These are phyloP conservation scores for Spizellomyces punctatus DNA, from an alignment of 192 early-diverging fungal species.

Conservation along the genomic window DNA sequence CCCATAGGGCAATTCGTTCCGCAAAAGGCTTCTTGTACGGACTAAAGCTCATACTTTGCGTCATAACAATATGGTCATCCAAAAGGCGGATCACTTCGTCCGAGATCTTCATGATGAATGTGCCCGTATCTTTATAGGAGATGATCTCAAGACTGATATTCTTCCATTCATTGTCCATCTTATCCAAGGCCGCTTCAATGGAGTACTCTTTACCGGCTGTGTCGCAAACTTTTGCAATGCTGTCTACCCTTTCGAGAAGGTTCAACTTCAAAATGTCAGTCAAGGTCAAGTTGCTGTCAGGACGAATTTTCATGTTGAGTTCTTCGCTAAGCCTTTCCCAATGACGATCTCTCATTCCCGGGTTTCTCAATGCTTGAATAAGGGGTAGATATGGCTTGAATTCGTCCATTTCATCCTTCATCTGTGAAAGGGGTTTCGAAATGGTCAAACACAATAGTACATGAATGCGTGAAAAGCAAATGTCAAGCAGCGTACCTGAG, in stretches of 20 bases:
- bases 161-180: slow-evolving; percentile 65
- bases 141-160: slow-evolving; percentile 54
- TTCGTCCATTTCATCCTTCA: slow-evolving; percentile 65
- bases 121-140: slow-evolving; percentile 65
- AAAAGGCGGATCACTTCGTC: slow-evolving; percentile 58
- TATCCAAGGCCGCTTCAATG: slow-evolving; percentile 61
- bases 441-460: neutral
- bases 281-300: slow-evolving; percentile 50
- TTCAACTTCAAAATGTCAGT: slow-evolving; percentile 60
- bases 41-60: slow-evolving; percentile 65
- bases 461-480: neutral
- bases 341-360: slow-evolving; percentile 63
- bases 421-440: slow-evolving; percentile 14
- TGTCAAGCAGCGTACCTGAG: slow-evolving; percentile 27
- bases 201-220: slow-evolving; percentile 66
- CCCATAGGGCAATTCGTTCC: slow-evolving; percentile 58
- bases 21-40: slow-evolving; percentile 65
- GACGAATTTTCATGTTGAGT: slow-evolving; percentile 51
- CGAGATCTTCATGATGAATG: slow-evolving; percentile 61
- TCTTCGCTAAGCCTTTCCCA: slow-evolving; percentile 60
- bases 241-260: slow-evolving; percentile 53
- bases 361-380: slow-evolving; percentile 62
- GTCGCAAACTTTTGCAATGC: slow-evolving; percentile 62
- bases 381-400: slow-evolving; percentile 63
- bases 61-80: slow-evolving; percentile 67